Base-by-base conservation (phyloP, 805 yeast species). In the Kodamaea restingae region DNA sequence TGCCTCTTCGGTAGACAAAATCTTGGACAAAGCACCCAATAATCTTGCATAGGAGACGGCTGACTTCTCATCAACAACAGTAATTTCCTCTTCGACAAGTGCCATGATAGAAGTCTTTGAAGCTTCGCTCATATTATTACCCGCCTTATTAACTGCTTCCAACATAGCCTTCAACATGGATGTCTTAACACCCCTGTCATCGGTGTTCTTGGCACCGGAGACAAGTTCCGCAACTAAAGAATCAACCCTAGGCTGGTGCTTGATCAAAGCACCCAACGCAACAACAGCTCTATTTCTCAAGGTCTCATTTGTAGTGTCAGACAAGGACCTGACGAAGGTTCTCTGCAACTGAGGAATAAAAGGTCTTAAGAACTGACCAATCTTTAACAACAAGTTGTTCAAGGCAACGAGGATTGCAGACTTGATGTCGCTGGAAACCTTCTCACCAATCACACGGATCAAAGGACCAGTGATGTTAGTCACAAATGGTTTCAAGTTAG, bases 341-440 rank as follows among this genome's bases (percentile, higher is more conserved):
- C 99, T 78, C 66, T 93, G 98, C 50, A 93, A 73, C 67, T 93
- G 99, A 7, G 99, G 99, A 62, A 93, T 79, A 60, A 93, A 93
- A 11, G 99, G 98, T 55, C 91, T 78, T 61, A 93, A 73, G 59
- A 87, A 86, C 56, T 84, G 87, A 2, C 98, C 96, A 50, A 91
- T 84, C 68, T 88, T 85, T 17, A 66, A 65, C 53, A 93, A 79
- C 55, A 95, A 67, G 47, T 76, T 76, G 55, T 84, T 84, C 60
- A 95, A 74, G 1, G 98, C 95, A 46, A 75, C 73, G 54, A 93
- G 71, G 50, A 95, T 91, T n/a, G 96, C 95, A 26, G 95, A 82
- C 71, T 93, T 93, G 51, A 93, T 87, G 50, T 88, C 96, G 45
- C 95, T 75, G 12, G 82, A 76, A 49, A 87, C 91, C 61, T 96